Conservation (phyloP, 148 eudicot species). For the Nepenthes mirabilis region DNA sequence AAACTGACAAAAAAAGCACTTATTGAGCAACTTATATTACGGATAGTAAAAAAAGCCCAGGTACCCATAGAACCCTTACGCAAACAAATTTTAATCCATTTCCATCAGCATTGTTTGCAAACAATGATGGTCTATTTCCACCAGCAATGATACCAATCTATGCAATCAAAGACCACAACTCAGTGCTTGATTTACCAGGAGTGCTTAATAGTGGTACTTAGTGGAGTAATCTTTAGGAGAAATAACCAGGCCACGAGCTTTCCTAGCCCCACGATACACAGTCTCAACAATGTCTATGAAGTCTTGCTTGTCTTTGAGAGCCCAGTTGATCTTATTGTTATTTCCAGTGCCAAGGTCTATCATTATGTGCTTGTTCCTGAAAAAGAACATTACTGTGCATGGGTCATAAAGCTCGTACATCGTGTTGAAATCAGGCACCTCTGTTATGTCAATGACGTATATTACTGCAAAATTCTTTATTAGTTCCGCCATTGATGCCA, state of each 20-base stretch:
- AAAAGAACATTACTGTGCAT: conserved; percentile 1
- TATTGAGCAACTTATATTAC: no score
- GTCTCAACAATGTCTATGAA: conserved; percentile 2
- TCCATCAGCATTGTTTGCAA: no score
- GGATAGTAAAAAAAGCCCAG: no score
- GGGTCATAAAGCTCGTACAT: conserved; percentile 1
- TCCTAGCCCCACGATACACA: conserved; percentile 2
- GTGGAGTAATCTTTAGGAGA: background rate
- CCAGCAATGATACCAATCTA: no score
- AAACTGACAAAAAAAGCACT: no score
- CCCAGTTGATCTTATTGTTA: conserved; percentile 2
- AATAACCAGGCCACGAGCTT: background rate
- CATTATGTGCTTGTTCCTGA: conserved; percentile 1
- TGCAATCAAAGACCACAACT: no score
- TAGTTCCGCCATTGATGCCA: background rate
- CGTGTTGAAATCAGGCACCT: conserved; percentile 1
- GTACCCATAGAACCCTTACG: no score
- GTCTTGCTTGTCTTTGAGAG: background rate
- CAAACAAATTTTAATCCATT: no score
- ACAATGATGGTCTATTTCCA: no score
- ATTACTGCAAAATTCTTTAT: background rate
- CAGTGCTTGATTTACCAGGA: no score
- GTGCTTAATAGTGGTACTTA: background rate
- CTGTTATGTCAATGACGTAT: background rate
- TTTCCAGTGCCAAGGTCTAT: conserved; percentile 3